phyloP scores from a whole-genome alignment of 1,284 basidiomycete species.

The Anthracocystis panici-leucophaei region DNA sequence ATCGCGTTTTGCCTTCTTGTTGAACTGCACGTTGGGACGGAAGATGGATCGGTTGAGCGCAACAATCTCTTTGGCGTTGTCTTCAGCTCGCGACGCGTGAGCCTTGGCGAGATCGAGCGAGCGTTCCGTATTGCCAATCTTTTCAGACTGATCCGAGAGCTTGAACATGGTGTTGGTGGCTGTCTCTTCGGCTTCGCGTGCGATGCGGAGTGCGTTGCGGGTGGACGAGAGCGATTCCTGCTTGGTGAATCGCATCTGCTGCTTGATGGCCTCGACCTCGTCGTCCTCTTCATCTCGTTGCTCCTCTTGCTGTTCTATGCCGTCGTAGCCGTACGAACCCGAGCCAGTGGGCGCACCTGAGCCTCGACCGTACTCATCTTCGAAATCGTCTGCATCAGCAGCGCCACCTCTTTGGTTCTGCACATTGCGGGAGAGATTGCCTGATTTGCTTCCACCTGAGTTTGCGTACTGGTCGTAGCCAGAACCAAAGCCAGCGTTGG shows the following conservation, averaged over 20 bases:
- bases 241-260: slow-evolving; percentile 89
- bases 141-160: slow-evolving; percentile 82
- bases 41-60: slow-evolving; percentile 95
- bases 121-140: slow-evolving; percentile 91
- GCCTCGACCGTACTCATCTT: slow-evolving; percentile 66
- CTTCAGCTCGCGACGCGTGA: slow-evolving; percentile 87
- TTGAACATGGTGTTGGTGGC: slow-evolving; percentile 85
- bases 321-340: slow-evolving; percentile 43
- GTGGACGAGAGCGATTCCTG: slow-evolving; percentile 92
- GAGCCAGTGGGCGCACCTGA: slow-evolving; percentile 16
- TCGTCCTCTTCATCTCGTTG: slow-evolving; percentile 81
- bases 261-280: slow-evolving; percentile 95
- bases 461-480: slow-evolving; percentile 55
- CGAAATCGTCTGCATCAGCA: slow-evolving; percentile 54
- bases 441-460: slow-evolving; percentile 22
- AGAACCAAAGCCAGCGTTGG: slow-evolving; percentile 43
- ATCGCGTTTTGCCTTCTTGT: slow-evolving; percentile 82
- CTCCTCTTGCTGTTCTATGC: slow-evolving; percentile 71
- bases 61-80: slow-evolving; percentile 93
- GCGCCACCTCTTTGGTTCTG: slow-evolving; percentile 13
- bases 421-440: slow-evolving; percentile 31
- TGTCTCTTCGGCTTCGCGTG: slow-evolving; percentile 94
- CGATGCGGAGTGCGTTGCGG: slow-evolving; percentile 90
- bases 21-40: slow-evolving; percentile 72
- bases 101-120: slow-evolving; percentile 94